Conservation (phyloP, 2,329 filamentous ascomycete genomes). For the Beauveria rudraprayagi region DNA sequence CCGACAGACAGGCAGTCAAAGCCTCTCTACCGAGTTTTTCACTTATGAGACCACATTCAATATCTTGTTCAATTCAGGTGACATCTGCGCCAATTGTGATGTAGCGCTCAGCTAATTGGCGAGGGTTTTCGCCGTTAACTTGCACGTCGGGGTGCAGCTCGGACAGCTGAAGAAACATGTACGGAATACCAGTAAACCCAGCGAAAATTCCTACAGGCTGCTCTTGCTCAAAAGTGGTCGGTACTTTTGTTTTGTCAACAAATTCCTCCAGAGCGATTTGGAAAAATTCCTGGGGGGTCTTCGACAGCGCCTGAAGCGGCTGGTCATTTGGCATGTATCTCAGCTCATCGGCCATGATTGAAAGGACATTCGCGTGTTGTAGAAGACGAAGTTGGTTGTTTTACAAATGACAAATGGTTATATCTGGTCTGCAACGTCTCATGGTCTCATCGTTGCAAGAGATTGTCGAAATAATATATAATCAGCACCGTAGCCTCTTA, state of each 20-base stretch:
- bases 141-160: slow-evolving; percentile 33
- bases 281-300: slow-evolving; percentile 23
- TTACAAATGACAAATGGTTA: neutral
- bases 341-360: slow-evolving; percentile 2
- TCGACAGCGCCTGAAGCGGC: slow-evolving; percentile 21
- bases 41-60: slow-evolving; percentile 39
- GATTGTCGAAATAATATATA: neutral
- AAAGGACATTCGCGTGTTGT: neutral
- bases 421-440: neutral
- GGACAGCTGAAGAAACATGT: slow-evolving; percentile 45
- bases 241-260: slow-evolving; percentile 28
- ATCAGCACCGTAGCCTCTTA: neutral
- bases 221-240: slow-evolving; percentile 24
- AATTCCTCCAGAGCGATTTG: slow-evolving; percentile 28
- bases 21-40: slow-evolving; percentile 41
- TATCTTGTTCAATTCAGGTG: slow-evolving; percentile 28
- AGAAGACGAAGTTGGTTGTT: neutral
- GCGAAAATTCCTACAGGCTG: slow-evolving; percentile 40
- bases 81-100: slow-evolving; percentile 31
- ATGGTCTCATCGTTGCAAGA: neutral
- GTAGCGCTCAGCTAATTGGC: slow-evolving; percentile 41
- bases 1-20: slow-evolving; percentile 34
- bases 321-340: slow-evolving; percentile 28
- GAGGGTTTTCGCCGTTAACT: slow-evolving; percentile 32
- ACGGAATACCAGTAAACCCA: slow-evolving; percentile 48